A percentile compares a stretch with the other conserved stretches of the same genome.
Conservation (phyloP, 257 asterid species). For the Osmanthus fragrans region DNA sequence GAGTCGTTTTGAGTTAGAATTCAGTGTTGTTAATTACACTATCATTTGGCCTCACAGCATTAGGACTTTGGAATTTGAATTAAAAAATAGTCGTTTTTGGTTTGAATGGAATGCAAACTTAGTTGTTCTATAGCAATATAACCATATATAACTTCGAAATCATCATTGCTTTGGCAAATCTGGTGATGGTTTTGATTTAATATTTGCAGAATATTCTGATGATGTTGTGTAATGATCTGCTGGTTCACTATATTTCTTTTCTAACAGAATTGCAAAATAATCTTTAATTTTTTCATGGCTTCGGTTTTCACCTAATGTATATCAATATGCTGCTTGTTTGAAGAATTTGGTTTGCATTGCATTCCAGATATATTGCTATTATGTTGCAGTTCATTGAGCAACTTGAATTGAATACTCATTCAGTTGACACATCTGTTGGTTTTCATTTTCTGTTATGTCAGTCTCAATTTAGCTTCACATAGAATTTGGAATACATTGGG, state of each 20-base stretch:
- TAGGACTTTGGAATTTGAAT: not conserved
- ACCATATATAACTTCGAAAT: conserved; percentile 6
- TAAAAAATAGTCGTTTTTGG: too few relatives aligned
- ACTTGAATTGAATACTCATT: not conserved
- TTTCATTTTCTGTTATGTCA: conserved; percentile 1
- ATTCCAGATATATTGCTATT: not conserved
- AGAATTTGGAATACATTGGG: not conserved
- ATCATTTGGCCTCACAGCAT: not conserved
- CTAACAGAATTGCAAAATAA: not conserved
- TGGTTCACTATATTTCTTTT: not conserved
- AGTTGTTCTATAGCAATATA: not conserved
- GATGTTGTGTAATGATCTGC: conserved; percentile 4
- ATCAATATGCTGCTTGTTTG: conserved; percentile 3
- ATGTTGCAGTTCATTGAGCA: not conserved
- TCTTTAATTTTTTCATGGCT: not conserved
- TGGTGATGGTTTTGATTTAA: conserved; percentile 14
- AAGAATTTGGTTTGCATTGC: not conserved
- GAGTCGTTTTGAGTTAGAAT: conserved; percentile 12
- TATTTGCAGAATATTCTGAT: conserved; percentile 7
- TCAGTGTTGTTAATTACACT: not conserved
- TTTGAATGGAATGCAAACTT: not conserved
- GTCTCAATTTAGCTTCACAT: conserved; percentile 4
- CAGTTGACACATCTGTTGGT: not conserved
- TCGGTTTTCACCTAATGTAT: conserved; percentile 9
- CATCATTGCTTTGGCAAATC: conserved; percentile 7